A percentile compares a stretch with the other conserved stretches of the same genome.
phyloP scores from a whole-genome alignment of 2,329 filamentous ascomycete genomes.

The Penicillium expansum region DNA sequence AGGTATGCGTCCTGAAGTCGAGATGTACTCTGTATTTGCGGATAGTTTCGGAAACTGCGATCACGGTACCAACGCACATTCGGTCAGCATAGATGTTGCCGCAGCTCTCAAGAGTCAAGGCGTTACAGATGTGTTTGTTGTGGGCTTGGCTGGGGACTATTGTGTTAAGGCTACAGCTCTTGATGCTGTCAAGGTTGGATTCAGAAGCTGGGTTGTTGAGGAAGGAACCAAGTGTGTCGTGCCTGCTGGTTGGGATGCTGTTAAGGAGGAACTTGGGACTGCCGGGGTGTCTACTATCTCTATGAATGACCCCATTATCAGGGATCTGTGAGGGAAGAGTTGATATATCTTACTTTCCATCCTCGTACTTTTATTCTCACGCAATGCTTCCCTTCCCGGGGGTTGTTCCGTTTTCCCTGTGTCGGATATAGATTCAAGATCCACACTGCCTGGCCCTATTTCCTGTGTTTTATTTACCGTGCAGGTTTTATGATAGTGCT shows the following conservation, averaged over 20 bases:
- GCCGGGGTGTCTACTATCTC: constrained; percentile 63
- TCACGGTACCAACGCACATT: constrained; percentile 29
- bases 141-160: constrained; percentile 83
- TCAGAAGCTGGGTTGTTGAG: constrained; percentile 70
- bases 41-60: constrained; percentile 65
- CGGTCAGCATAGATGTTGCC: constrained; percentile 59
- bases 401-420: not conserved
- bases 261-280: constrained; percentile 53
- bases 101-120: constrained; percentile 53
- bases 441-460: not conserved
- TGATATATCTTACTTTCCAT: not conserved
- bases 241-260: constrained; percentile 56
- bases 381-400: not conserved
- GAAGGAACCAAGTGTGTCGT: constrained; percentile 76
- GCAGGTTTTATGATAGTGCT: not conserved
- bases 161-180: constrained; percentile 81
- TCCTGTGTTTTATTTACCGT: not conserved
- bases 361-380: not conserved
- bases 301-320: constrained; percentile 56
- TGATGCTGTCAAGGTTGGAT: constrained; percentile 73
- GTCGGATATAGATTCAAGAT: not conserved
- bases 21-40: constrained; percentile 93
- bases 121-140: constrained; percentile 78
- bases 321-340: constrained; percentile 39
- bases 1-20: constrained; percentile 68